These are phyloP conservation scores for Phytophthora sp. DNA, from an alignment of 352 stramenopile genomes.

Conservation along the genomic window DNA sequence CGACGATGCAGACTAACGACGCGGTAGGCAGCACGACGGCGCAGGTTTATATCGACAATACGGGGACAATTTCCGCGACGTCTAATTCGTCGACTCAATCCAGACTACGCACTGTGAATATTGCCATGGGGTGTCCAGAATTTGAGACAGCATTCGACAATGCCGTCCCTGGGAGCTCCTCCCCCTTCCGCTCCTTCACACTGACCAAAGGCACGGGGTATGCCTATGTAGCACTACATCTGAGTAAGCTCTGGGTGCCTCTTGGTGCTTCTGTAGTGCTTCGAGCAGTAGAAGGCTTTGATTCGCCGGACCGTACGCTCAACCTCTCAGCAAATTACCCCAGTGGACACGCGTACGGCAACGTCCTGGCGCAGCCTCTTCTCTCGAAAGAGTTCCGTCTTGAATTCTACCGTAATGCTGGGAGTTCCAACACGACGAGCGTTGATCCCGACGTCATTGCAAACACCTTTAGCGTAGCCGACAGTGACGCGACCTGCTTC, in stretches of 20 bases:
- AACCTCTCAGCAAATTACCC: constrained; percentile 51
- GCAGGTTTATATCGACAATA: constrained; percentile 21
- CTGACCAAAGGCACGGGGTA: constrained; percentile 62
- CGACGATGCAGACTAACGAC: constrained; percentile 12
- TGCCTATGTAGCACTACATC: constrained; percentile 57
- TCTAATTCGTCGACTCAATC: constrained; percentile 24
- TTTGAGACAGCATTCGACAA: constrained; percentile 53
- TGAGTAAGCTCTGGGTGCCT: constrained; percentile 55
- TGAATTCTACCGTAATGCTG: constrained; percentile 58
- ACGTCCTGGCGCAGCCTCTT: constrained; percentile 42
- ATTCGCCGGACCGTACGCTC: constrained; percentile 39
- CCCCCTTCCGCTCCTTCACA: constrained; percentile 53
- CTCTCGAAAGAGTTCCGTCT: constrained; percentile 60
- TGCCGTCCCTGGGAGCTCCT: constrained; percentile 34
- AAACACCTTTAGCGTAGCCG: constrained; percentile 27
- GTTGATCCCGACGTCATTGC: background rate
- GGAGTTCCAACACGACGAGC: constrained; percentile 17
- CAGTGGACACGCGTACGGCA: constrained; percentile 31
- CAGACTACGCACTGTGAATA: constrained; percentile 23
- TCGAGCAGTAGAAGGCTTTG: constrained; percentile 51
- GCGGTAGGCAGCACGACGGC: background rate
- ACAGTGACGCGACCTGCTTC: constrained; percentile 43
- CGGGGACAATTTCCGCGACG: constrained; percentile 16
- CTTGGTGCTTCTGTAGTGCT: constrained; percentile 49
- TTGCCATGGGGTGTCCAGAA: constrained; percentile 58